Base-by-base conservation (phyloP, 116 monocot genomes). In the Phalaenopsis hybrid region DNA sequence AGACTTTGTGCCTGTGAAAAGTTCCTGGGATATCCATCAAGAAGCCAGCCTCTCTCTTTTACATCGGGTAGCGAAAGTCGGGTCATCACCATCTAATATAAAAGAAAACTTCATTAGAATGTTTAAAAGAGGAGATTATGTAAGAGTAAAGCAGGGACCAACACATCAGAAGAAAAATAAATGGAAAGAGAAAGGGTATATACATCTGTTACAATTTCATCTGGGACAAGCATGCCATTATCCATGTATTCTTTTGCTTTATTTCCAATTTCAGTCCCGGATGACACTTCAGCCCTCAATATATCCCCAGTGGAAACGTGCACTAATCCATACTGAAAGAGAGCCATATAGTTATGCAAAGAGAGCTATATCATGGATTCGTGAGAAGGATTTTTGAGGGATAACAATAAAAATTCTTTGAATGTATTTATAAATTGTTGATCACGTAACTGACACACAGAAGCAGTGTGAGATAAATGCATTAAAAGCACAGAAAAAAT, bases 251-350 rank as follows among this genome's bases (percentile, higher is more conserved):
- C 91, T 79, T 91, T 97, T 79, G 91, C 97, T 84, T 93, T 93
- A 77, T 88, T 94, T 77, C 97, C 97, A 73, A 91, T 94, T 78
- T 94, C 90, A 31, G 94, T 89, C 57, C 85, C 91, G 41, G 88
- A 81, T 50, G 94, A 85, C 15, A 94, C 94, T 86, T 97, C 97
- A 12, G 93, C 94, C 76, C 97, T 88, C 73, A 97, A 85, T 79
- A 97, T 85, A 88, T 97, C 94, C 67, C 97, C 97, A 72, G 97
- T 94, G 74, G 97, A 97, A 86, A 97, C 88, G 81, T 97, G 94
- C 72, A 94, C 93, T 84, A 94, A 85, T 78, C 91, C 94, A 84
- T 91, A 97, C 97, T 97, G 86, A 58, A 85, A 77, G 78, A 79
- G 37, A 77, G 44, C 16, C 48, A 55, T 0, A 55, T 13, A 55